These are phyloP conservation scores for Globisporangium nodosum DNA, from an alignment of 352 stramenopile genomes.

Conservation along the genomic window DNA sequence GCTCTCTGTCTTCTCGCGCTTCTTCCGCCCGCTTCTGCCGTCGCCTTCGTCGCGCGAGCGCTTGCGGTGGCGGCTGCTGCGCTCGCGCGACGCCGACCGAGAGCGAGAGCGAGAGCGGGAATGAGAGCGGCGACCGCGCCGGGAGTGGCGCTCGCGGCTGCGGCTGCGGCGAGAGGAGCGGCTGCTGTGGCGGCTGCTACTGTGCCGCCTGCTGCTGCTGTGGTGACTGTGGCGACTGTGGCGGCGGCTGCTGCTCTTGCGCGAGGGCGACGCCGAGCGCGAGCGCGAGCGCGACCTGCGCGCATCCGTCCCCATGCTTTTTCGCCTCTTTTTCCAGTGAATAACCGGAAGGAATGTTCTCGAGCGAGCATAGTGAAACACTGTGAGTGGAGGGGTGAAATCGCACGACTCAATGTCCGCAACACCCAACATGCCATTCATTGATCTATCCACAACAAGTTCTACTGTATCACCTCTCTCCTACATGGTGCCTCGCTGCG, in stretches of 20 bases:
- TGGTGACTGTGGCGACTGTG: conserved; percentile 3
- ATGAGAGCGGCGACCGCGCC: conserved; percentile 2
- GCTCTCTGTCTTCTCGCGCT: neutral
- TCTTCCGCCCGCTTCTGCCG: neutral
- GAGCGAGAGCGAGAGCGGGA: conserved; percentile 11
- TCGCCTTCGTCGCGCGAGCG: conserved; percentile 9
- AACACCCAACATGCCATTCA: neutral
- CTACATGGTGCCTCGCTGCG: conserved; percentile 4
- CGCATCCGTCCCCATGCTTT: neutral
- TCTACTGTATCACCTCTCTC: neutral
- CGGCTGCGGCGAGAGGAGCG: conserved; percentile 9
- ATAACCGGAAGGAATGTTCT: neutral
- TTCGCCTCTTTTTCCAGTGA: neutral
- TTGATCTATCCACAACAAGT: neutral
- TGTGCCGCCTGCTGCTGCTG: neutral
- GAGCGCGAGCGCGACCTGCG: conserved; percentile 9
- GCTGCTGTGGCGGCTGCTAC: neutral
- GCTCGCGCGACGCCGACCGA: conserved; percentile 19
- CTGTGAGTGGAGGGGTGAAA: neutral
- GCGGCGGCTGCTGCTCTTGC: conserved; percentile 1
- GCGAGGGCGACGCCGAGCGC: conserved; percentile 20
- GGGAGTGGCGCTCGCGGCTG: conserved; percentile 12
- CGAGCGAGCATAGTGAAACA: neutral
- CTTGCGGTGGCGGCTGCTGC: conserved; percentile 16
- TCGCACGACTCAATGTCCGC: neutral